Evolutionary conservation across 2,329 filamentous ascomycete genomes (phyloP), one percentile per base, ranked within the genome.

Genomic region (Acrocalymma vagum): DNA sequence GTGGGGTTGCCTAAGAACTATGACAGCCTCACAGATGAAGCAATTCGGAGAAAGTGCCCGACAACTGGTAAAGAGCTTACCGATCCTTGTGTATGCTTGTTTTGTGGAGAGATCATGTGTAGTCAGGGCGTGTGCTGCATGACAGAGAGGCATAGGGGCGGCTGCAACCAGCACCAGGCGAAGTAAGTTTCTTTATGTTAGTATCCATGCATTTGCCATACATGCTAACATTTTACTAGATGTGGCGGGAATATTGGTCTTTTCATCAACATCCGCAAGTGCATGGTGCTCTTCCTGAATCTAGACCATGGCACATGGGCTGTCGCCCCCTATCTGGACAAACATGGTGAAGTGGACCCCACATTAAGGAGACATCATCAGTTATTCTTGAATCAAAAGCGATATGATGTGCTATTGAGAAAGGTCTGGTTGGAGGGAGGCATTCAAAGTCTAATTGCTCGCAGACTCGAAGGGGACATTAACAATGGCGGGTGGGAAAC

Each of bases 401-500:
- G 94, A 53, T 99, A 97, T 69, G 94, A 99, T 70, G 84, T 86
- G 23, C 80, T 96, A 70, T 79, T 96, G 42, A 80, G 94, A 34
- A 89, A 86, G 55, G 84, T 92, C 28, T 96, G 95, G 86, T 77
- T 97, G 45, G 83, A 85, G 33, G 91, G 96, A 59, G 86, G 88
- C 4, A 84, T 99, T 18, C 92, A 92, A 23, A 95, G 88, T 54
- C 85, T 90, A 30, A 96, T 99, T 65, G 89, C 88, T 52, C 80
- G 94, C 53, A 93, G 90, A 71, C 72, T 99, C 53, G 94, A 99
- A 75, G 87, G 90, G 10, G 94, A 99, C 69, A 90, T 96, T 29
- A 99, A 99, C 65, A 96, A 90, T 59, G 94, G 94, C 1, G 94
- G 94, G 0, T 99, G 94, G 94, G 94, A 99, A 75, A 96, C 76